Base-by-base conservation (phyloP, 768 basidiomycete genomes). In the Serendipita sp. region DNA sequence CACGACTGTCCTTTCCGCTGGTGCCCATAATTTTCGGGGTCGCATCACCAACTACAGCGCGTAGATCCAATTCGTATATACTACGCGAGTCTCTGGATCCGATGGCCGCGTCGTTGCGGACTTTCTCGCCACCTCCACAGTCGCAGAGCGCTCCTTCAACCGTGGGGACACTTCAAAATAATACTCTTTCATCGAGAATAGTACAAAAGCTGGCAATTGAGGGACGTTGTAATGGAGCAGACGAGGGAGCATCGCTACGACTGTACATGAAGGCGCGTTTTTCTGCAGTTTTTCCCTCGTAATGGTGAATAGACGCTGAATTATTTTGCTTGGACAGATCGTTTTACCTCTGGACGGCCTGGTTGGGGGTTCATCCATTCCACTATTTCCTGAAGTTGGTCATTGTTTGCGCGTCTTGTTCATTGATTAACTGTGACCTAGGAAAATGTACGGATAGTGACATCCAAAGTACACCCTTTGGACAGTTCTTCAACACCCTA, bases 401-500 rank as follows among this genome's bases (percentile, higher is more conserved):
- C 11, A 28, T 31, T 11, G 3, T 58, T 28, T 11, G 17, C 24
- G 53, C 2, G 53, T 31, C 53, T 9, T 11, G 11, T n/a, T 31
- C 26, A 13, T 4, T 13, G 24, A 58, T 31, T 58, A 31, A 58
- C 53, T 26, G 11, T 30, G 13, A 11, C 11, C 31, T 58, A 90
- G 83, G 87, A 86, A 65, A 88, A 85, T 68, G 74, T 90, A 64
- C 88, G 86, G 71, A 79, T 90, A 51, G 69, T 87, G 44, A 78
- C 80, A 5, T 85, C 85, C 7, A 80, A 86, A 70, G 81, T 88
- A 2, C 88, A 90, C 67, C 88, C 89, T 5, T 74, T 90, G 34
- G 86, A 90, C 72, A 74, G 71, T 62, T 80, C 80, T 64, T 87
- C 84, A 3, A 77, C 77, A 1, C 88, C 88, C 5, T 90, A 88